Evolutionary conservation across 257 asterid genomes (phyloP).

Genomic region (Solanum chaucha): DNA sequence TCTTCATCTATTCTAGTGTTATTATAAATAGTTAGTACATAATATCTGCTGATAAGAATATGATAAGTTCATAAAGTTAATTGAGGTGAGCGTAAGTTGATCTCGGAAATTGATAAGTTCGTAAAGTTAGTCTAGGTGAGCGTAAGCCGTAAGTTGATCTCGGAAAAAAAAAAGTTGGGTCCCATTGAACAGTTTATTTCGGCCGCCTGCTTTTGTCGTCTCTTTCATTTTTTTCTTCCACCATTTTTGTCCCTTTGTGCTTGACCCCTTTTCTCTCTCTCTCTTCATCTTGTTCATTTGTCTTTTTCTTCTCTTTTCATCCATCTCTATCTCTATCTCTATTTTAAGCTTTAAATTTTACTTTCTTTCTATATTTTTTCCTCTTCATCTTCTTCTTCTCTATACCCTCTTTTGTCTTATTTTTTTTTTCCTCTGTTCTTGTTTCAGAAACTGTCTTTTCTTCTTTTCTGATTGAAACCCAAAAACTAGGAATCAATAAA

Average conservation of each 20-base stretch:
- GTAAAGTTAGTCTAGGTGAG: no score
- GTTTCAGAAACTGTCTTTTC: constrained; percentile 29
- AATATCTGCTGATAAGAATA: no score
- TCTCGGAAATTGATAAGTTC: no score
- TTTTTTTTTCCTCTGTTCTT: neutral
- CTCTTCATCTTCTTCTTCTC: neutral
- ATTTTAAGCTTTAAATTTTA: neutral
- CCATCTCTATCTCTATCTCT: neutral
- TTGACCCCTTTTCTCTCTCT: neutral
- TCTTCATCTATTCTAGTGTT: no score
- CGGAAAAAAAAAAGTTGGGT: neutral
- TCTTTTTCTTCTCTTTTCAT: neutral
- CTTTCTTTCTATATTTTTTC: neutral
- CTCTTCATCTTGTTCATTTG: neutral
- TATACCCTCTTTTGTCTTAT: neutral
- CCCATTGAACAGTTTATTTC: neutral
- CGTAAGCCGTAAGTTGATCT: no score
- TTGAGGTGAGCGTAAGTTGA: no score
- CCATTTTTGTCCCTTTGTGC: neutral
- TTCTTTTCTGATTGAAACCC: neutral
- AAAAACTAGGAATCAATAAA: neutral
- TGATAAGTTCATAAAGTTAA: no score
- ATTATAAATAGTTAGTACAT: no score
- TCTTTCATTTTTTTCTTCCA: neutral
- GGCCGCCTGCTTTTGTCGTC: neutral